These are phyloP conservation scores for Allium fistulosum DNA, from an alignment of 106 monocot genomes.

Conservation along the genomic window DNA sequence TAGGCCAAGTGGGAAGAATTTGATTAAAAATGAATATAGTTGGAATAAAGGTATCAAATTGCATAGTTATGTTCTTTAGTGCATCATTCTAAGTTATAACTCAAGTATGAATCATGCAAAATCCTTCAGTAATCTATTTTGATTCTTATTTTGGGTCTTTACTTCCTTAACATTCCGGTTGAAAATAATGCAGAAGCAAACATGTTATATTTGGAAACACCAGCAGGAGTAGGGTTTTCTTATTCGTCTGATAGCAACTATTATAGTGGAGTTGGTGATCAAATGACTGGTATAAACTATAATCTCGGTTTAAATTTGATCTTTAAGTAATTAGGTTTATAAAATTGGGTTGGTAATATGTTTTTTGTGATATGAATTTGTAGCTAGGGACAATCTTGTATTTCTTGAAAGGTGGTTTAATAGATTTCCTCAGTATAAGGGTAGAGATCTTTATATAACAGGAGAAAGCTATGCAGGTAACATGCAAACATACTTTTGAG, in stretches of 20 bases:
- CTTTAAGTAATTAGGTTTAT: not conserved
- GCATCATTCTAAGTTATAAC: not conserved
- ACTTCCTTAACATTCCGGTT: not conserved
- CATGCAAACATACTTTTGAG: not conserved
- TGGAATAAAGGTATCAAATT: constrained; percentile 82
- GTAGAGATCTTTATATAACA: constrained; percentile 64
- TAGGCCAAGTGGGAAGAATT: constrained; percentile 64
- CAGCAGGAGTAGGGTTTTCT: constrained; percentile 23
- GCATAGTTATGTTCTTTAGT: not conserved
- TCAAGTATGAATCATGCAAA: no score
- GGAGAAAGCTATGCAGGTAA: constrained; percentile 94
- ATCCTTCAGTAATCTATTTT: not conserved
- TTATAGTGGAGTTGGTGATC: constrained; percentile 15
- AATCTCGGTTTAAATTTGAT: not conserved
- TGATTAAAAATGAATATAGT: constrained; percentile 83
- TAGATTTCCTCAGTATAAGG: constrained; percentile 73
- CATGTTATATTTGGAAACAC: constrained; percentile 21
- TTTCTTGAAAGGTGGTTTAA: constrained; percentile 64
- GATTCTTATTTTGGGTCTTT: constrained; percentile 1
- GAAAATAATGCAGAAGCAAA: constrained; percentile 9
- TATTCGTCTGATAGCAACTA: constrained; percentile 16
- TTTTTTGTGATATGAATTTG: constrained; percentile 1
- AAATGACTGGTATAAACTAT: constrained; percentile 10
- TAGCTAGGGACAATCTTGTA: constrained; percentile 84
- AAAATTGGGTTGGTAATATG: constrained; percentile 2